These are phyloP conservation scores for Ganoderma multipileum DNA, from an alignment of 1,284 basidiomycete species.

Conservation along the genomic window DNA sequence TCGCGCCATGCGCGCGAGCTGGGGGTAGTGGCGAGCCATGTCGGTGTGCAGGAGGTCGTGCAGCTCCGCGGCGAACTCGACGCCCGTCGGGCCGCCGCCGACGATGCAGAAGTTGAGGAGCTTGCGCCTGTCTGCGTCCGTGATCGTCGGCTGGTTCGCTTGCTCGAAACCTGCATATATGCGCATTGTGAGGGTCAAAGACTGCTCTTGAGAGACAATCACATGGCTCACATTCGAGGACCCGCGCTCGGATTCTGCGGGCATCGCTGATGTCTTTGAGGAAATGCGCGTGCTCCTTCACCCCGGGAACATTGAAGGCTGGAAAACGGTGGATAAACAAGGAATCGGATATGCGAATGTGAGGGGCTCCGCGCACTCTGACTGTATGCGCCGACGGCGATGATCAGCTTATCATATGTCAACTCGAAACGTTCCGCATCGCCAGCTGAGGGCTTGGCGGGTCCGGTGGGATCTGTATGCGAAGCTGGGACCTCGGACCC, in stretches of 20 bases:
- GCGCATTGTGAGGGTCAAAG: neutral
- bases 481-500: neutral
- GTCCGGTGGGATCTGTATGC: slow-evolving; percentile 11
- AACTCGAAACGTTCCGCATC: slow-evolving; percentile 53
- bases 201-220: neutral
- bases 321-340: neutral
- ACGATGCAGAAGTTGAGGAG: slow-evolving; percentile 85
- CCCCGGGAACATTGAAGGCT: slow-evolving; percentile 73
- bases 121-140: slow-evolving; percentile 68
- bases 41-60: slow-evolving; percentile 86
- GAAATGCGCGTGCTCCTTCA: slow-evolving; percentile 82
- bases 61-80: slow-evolving; percentile 88
- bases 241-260: slow-evolving; percentile 76
- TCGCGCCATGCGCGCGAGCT: slow-evolving; percentile 64
- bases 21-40: slow-evolving; percentile 69
- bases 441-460: slow-evolving; percentile 13
- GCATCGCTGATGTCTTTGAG: slow-evolving; percentile 87
- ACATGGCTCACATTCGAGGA: slow-evolving; percentile 69
- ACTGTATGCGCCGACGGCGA: slow-evolving; percentile 85
- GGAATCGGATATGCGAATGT: slow-evolving; percentile 6
- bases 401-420: slow-evolving; percentile 81
- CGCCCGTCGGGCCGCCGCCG: slow-evolving; percentile 79
- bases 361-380: slow-evolving; percentile 61
- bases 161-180: slow-evolving; percentile 71
- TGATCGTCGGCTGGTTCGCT: slow-evolving; percentile 74